Evolutionary conservation across 139 green algal genomes (phyloP), one percentile per base, ranked within the genome.

Genomic region (Chlorella sp.): DNA sequence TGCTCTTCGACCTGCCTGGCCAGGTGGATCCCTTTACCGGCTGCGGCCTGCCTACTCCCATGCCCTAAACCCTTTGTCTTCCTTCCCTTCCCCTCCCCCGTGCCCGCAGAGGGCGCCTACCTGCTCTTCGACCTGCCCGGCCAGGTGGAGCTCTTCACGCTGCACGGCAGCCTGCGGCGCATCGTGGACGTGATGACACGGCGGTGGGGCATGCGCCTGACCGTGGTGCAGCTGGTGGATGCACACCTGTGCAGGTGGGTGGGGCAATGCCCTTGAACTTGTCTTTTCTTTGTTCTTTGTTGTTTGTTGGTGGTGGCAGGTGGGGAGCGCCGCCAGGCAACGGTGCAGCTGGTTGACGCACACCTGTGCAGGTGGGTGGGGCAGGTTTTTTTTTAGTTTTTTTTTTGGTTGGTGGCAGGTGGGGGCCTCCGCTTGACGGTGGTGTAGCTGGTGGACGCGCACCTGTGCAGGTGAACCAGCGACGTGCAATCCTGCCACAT

Each of bases 131-230:
- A 99, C 93, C 98, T 96, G 93, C 96, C 98, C 12, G 98, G 98
- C 28, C 97, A 99, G 93, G 98, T 99, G 37, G 98, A 99, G 97
- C 96, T 99, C 60, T 99, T 99, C 94, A 98, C 95, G 73, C 97
- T 99, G 89, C 90, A 97, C 24, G 91, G 89, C 60, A 94, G 97
- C 36, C 97, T 99, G 88, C 89, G 93, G n/a, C 95, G 92, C 30
- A 95, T 99, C 26, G 95, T 98, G 26, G 95, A 98, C 66, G 97
- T 92, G 60, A 92, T 99, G 69, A 94, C 91, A 53, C 24, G 57
- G 37, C 86, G 94, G 34, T 94, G 94, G 77, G 15, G 57, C 80
- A 96, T 93, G 92, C 84, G 76, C 28, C 77, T 92, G 39, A 82
- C 71, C 1, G 78, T 73, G 16, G 77, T 99, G 30, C 99, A 99